Base-by-base conservation (phyloP, 768 basidiomycete genomes). In the Agaricus sinodeliciosus region DNA sequence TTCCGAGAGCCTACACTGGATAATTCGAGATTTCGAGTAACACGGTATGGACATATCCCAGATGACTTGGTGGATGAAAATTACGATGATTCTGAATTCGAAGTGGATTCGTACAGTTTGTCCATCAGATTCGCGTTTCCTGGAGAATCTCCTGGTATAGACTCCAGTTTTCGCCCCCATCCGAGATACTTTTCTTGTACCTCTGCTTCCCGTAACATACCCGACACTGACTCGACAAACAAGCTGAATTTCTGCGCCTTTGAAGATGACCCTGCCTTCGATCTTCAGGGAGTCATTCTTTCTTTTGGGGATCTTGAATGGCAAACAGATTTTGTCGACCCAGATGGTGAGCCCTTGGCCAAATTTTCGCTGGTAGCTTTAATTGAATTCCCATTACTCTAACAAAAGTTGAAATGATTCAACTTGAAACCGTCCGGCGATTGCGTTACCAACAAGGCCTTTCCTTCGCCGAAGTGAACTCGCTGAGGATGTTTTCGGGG, bases 111-210 rank as follows among this genome's bases (percentile, higher is more conserved):
- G 4, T 48, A 47, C 36, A 5, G 12, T 9, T 16, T 54, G 26
- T n/a, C 45, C 28, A 35, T 48, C 8, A 35, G 36, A 19, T 34
- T 31, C 3, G 52, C 45, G 2, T 26, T 48, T 48, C 11, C 28
- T 19, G 43, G 43, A n/a, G 26, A 5, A 9, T 4, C 51, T 11
- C 27, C 18, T 22, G 40, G 45, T 7, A 48, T 54, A 19, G 40
- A 54, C 19, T 13, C 13, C 9, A 22, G 27, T 15, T 31, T 53
- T 16, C 39, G 41, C 3, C 52, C 61, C 1, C 61, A 65, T 49
- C 60, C 69, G 7, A 56, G 47, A 1, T 81, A 81, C 55, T 73
- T 75, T 13, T 66, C 66, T n/a, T 82, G 80, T 56, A 67, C 80
- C 0, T 73, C 80, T 0, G 54, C 62, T 1, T 68, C 69, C 1